Percentiles rank a stretch among this genome's conserved stretches.
Conservation (phyloP, 2,329 filamentous ascomycete species). For the Trichoderma harzianum region DNA sequence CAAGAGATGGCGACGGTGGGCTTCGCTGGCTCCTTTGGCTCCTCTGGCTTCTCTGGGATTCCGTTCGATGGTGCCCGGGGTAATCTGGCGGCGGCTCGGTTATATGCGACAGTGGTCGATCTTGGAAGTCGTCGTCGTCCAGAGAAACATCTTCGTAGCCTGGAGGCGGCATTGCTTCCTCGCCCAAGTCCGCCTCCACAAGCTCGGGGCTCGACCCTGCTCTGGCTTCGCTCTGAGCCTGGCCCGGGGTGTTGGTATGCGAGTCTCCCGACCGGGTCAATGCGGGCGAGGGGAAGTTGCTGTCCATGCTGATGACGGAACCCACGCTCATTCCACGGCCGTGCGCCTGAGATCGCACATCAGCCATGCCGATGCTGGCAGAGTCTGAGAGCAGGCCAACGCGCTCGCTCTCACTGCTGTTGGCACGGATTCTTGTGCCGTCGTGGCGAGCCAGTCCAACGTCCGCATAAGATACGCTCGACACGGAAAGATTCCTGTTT, state of each 20-base stretch:
- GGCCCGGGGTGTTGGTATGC: conserved; percentile 39
- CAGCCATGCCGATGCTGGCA: conserved; percentile 55
- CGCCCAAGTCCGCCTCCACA: conserved; percentile 49
- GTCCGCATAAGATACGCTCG: conserved; percentile 72
- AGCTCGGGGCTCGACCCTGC: conserved; percentile 53
- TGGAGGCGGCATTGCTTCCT: conserved; percentile 48
- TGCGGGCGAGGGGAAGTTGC: conserved; percentile 41
- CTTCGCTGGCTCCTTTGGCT: background rate
- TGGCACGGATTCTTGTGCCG: conserved; percentile 69
- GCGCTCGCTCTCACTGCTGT: conserved; percentile 69
- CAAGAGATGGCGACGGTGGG: background rate
- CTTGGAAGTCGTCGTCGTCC: conserved; percentile 36
- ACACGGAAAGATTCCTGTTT: conserved; percentile 63
- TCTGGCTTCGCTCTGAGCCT: conserved; percentile 31
- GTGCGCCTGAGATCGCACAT: conserved; percentile 35
- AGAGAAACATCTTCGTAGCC: conserved; percentile 52
- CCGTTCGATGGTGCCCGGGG: conserved; percentile 36
- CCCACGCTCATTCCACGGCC: conserved; percentile 48
- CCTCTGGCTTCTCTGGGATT: conserved; percentile 24
- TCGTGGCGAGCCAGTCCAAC: conserved; percentile 74
- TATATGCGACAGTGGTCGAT: conserved; percentile 40
- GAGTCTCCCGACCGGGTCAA: conserved; percentile 42
- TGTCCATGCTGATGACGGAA: conserved; percentile 54
- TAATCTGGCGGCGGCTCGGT: conserved; percentile 53
- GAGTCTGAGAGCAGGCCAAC: conserved; percentile 69